Conservation (phyloP, 176 grass and related monocot species). For the Secale cereale region DNA sequence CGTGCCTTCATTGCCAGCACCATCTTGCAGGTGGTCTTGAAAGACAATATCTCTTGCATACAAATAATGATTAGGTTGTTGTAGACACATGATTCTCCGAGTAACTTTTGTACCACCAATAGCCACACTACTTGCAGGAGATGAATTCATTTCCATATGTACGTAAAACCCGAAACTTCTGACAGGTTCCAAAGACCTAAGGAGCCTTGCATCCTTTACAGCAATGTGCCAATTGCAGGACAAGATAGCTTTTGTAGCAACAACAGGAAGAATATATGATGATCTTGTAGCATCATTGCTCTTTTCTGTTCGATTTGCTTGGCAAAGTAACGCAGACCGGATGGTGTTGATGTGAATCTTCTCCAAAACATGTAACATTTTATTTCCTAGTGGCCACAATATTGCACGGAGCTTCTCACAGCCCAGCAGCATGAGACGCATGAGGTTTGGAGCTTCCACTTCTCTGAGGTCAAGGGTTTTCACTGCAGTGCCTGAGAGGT, state of each 20-base stretch:
- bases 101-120: not conserved
- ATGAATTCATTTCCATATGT: not conserved
- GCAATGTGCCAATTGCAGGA: not conserved
- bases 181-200: not conserved
- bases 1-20: not conserved
- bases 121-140: not conserved
- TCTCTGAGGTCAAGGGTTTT: not conserved
- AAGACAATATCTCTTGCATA: not conserved
- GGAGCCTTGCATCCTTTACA: not conserved
- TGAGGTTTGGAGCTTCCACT: not conserved
- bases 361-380: fast-evolving
- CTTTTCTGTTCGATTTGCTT: too few species aligned
- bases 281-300: not conserved
- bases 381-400: not conserved
- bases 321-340: not conserved
- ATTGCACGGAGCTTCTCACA: slow-evolving; percentile 17
- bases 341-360: not conserved
- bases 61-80: not conserved
- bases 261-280: not conserved
- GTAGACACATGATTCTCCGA: not conserved
- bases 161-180: not conserved
- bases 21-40: not conserved
- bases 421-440: not conserved
- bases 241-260: fast-evolving
- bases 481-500: not conserved